Conservation (phyloP, 1,284 basidiomycete genomes). For the Ceratobasidium sp. region DNA sequence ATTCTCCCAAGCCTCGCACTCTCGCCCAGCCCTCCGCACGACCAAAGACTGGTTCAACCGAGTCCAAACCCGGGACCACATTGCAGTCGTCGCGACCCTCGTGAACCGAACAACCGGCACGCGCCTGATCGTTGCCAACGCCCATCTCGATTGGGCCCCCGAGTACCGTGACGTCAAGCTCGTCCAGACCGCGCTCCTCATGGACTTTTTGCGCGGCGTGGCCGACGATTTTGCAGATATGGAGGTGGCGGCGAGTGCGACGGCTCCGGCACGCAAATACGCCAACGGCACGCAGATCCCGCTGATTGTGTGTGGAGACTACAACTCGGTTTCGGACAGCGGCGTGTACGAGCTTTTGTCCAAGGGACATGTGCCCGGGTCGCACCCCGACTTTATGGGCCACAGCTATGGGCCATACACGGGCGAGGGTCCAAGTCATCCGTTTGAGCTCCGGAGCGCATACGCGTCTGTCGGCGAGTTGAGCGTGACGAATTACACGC, state of each 20-base stretch:
- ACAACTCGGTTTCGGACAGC: conserved; percentile 89
- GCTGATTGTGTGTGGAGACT: conserved; percentile 92
- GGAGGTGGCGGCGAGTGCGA: conserved; percentile 54
- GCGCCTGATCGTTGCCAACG: conserved; percentile 90
- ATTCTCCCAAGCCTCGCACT: conserved; percentile 94
- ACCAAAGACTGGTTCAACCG: conserved; percentile 99
- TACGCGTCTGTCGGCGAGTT: conserved; percentile 80
- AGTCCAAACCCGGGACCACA: conserved; percentile 95
- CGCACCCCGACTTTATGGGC: conserved; percentile 94
- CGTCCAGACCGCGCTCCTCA: conserved; percentile 91
- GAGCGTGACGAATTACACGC: conserved; percentile 92
- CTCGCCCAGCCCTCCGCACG: conserved; percentile 95
- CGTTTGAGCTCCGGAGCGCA: conserved; percentile 85
- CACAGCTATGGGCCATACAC: conserved; percentile 95
- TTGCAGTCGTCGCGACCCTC: conserved; percentile 89
- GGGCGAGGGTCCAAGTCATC: conserved; percentile 86
- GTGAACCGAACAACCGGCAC: conserved; percentile 91
- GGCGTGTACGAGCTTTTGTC: conserved; percentile 95
- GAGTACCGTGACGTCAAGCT: conserved; percentile 97
- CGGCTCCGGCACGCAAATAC: conserved; percentile 63
- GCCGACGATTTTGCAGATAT: conserved; percentile 79
- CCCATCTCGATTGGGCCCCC: conserved; percentile 96
- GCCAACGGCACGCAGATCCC: conserved; percentile 90
- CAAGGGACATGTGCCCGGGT: conserved; percentile 75
- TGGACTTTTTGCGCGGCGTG: conserved; percentile 94